Evolutionary conservation across 2,329 filamentous ascomycete genomes (phyloP).

Genomic region (Microdochium paspali): DNA sequence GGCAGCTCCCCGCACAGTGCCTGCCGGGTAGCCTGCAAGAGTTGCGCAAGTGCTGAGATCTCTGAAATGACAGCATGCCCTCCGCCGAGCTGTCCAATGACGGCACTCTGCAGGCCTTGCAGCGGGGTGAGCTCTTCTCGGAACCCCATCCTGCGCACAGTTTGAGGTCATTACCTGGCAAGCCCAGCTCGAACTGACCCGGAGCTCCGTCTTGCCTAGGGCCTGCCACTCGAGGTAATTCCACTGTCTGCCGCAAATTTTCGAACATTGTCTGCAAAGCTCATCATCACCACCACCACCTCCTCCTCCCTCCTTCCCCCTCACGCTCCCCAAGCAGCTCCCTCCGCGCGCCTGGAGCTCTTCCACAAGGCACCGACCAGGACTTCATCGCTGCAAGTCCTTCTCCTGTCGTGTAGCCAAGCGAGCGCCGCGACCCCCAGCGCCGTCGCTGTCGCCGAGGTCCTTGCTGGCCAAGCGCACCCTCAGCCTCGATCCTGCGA

Average conservation of each 20-base stretch:
- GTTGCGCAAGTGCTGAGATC: neutral
- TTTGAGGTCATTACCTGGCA: neutral
- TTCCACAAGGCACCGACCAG: neutral
- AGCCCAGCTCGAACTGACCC: too few relatives aligned
- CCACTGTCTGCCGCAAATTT: neutral
- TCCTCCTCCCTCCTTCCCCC: too few relatives aligned
- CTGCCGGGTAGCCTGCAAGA: neutral
- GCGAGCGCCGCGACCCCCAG: neutral
- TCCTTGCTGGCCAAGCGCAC: slow-evolving; percentile 14
- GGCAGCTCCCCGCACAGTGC: neutral
- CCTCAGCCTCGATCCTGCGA: slow-evolving; percentile 5
- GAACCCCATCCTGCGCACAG: neutral
- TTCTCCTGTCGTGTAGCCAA: neutral
- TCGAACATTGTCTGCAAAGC: neutral
- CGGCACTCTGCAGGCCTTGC: neutral
- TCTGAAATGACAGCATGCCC: neutral
- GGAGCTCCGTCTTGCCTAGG: neutral
- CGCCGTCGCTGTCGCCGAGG: slow-evolving; percentile 4
- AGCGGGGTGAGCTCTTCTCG: neutral
- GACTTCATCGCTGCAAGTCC: neutral
- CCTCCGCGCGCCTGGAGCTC: neutral
- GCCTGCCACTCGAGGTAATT: neutral
- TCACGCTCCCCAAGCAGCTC: neutral
- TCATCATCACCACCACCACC: neutral
- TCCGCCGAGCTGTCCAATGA: neutral